A percentile compares a stretch with the other conserved stretches of the same genome.
Conservation (phyloP, 1,139 yeast genomes). For the Candida tetrigidarum region DNA sequence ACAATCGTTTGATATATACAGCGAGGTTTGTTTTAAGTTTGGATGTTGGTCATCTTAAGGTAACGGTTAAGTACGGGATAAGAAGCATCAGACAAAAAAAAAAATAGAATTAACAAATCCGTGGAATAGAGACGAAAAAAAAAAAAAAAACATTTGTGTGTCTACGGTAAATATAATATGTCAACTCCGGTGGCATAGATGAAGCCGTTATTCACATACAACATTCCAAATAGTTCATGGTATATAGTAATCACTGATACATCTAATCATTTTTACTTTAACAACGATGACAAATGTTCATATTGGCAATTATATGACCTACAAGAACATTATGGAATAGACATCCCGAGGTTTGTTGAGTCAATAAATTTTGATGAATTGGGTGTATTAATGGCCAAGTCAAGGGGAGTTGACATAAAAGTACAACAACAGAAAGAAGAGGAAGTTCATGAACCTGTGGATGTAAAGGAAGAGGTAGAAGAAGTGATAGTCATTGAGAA, state of each 20-base stretch:
- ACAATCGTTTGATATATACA: too few species aligned
- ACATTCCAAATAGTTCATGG: constrained; percentile 28
- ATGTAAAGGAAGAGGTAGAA: constrained; percentile 14
- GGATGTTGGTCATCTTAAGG: too few species aligned
- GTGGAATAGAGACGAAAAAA: neutral
- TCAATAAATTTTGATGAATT: constrained; percentile 36
- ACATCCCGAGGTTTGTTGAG: constrained; percentile 17
- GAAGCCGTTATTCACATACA: constrained; percentile 23
- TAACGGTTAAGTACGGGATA: neutral
- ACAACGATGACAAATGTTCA: constrained; percentile 22
- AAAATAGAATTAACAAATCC: too few species aligned
- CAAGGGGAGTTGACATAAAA: constrained; percentile 28
- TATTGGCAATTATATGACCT: constrained; percentile 42
- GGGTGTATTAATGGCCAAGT: constrained; percentile 33
- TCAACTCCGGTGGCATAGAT: too few species aligned
- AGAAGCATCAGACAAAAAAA: neutral
- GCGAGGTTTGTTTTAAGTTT: too few species aligned
- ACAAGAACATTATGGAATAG: constrained; percentile 19
- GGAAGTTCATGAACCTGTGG: constrained; percentile 14
- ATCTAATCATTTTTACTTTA: constrained; percentile 37
- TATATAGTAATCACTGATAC: constrained; percentile 32
- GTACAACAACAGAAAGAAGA: constrained; percentile 14
- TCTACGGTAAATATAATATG: too few species aligned
- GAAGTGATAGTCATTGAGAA: constrained; percentile 10
- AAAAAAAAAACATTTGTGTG: too few species aligned